Conservation (phyloP, 1,284 basidiomycete species). For the Apiotrichum domesticum region DNA sequence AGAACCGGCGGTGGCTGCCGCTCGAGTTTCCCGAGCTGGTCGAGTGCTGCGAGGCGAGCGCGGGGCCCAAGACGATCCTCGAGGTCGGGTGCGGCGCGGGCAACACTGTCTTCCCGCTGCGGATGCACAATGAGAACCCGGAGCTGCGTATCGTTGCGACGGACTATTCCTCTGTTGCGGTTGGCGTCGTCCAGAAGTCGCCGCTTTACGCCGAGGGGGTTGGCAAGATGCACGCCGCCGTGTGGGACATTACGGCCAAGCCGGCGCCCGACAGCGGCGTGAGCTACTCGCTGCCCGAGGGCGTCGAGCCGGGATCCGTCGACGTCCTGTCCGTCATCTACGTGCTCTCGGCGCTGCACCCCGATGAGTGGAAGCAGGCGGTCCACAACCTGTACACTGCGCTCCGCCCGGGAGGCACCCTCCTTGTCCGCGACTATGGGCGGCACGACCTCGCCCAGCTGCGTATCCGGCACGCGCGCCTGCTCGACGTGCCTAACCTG, state of each 20-base stretch:
- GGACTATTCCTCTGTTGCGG: conserved; percentile 85
- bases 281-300: conserved; percentile 55
- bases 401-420: conserved; percentile 78
- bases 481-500: conserved; percentile 90
- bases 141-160: conserved; percentile 68
- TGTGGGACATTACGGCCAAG: conserved; percentile 81
- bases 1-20: conserved; percentile 87
- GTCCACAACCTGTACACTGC: conserved; percentile 80
- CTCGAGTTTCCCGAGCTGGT: conserved; percentile 85
- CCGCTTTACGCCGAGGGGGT: conserved; percentile 65
- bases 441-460: conserved; percentile 90
- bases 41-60: conserved; percentile 61
- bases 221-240: conserved; percentile 61
- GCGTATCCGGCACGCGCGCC: conserved; percentile 78
- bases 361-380: conserved; percentile 82
- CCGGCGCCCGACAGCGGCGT: conserved; percentile 6
- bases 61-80: conserved; percentile 66
- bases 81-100: conserved; percentile 91
- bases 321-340: conserved; percentile 93
- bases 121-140: conserved; percentile 76
- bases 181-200: conserved; percentile 80
- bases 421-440: conserved; percentile 90
- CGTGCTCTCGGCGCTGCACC: conserved; percentile 89
- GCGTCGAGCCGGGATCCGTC: conserved; percentile 60
- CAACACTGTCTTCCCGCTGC: conserved; percentile 85